Base-by-base conservation (phyloP, 2,329 filamentous ascomycete species). In the Sordariomycetes sp. region DNA sequence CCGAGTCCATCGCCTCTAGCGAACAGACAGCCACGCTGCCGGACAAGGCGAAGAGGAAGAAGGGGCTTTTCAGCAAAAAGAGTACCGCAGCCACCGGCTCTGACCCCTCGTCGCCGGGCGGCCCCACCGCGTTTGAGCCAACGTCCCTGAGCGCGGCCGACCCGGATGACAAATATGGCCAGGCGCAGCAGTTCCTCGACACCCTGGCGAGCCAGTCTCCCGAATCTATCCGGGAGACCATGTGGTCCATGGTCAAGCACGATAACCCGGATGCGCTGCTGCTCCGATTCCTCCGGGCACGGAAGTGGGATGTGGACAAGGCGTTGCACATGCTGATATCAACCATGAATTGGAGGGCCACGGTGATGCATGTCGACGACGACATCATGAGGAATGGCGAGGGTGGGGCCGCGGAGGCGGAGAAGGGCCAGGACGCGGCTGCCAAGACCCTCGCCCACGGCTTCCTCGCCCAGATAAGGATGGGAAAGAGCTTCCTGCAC, bases 171-270 rank as follows among this genome's bases (percentile, higher is more conserved):
- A 99, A 97, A 74, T 92, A 95, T 68, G 91, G 90, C 53, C 88
- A 94, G 70, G 87, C 81, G 42, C 94, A 92, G 71, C 84, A 90
- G 54, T 96, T 90, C 71, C 82, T 89, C 63, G 84, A 92, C 48
- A 89, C 90, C 0, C 72, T 99, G 10, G 85, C 86, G 54, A 89
- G 80, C 59, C 80, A 87, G 65, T 79, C 84, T 0, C 89, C 92
- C 0, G 89, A 95, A 65, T 79, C 86, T 51, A 82, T 99, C 62
- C 83, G 90, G 56, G 76, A 78, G 17, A 85, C 90, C 0, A 87
- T 97, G 67, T 97, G 94, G 94, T 80, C 75, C 62, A 95, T 96
- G 90, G 82, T 92, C 59, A 99, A 97, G 75, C 86, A 94, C 65
- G 94, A 99, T 66, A 84, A 97, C 67, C 94, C 94, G 0, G 94